Percentiles rank a stretch among this genome's conserved stretches.
phyloP scores from a whole-genome alignment of 108 stramenopile genomes.

The Discostella stelligeroides region DNA sequence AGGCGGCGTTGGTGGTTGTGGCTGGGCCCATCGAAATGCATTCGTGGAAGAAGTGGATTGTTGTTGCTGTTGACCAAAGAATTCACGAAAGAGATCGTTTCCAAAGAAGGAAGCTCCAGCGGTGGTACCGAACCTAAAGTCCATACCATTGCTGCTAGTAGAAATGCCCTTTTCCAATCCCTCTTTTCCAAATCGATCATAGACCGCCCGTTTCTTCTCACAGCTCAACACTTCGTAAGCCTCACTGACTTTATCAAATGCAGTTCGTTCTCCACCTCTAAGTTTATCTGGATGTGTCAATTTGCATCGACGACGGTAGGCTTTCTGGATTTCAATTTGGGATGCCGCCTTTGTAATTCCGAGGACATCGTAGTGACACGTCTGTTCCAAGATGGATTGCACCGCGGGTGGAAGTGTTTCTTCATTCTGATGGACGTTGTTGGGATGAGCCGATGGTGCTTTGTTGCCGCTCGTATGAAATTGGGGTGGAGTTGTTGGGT shows the following conservation, averaged over 20 bases:
- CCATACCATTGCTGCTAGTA: constrained; percentile 17
- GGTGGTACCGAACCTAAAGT: constrained; percentile 28
- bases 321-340: constrained; percentile 74
- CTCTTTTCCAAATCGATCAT: constrained; percentile 90
- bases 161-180: constrained; percentile 43
- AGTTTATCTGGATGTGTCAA: constrained; percentile 94
- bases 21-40: not conserved
- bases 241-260: constrained; percentile 92
- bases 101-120: constrained; percentile 18
- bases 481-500: no score
- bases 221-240: constrained; percentile 96
- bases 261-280: constrained; percentile 67
- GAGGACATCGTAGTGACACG: constrained; percentile 43
- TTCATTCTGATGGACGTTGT: no score
- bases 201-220: constrained; percentile 84
- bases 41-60: constrained; percentile 15
- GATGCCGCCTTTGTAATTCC: constrained; percentile 29
- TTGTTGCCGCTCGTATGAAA: no score
- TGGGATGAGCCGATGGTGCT: no score
- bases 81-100: constrained; percentile 34
- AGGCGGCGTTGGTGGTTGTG: constrained; percentile 12
- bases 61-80: constrained; percentile 11
- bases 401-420: constrained; percentile 19
- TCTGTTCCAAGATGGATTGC: constrained; percentile 30
- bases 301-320: constrained; percentile 89